Evolutionary conservation across 2,329 filamentous ascomycete species (phyloP).

Genomic region (Colletotrichum orchidophilum): DNA sequence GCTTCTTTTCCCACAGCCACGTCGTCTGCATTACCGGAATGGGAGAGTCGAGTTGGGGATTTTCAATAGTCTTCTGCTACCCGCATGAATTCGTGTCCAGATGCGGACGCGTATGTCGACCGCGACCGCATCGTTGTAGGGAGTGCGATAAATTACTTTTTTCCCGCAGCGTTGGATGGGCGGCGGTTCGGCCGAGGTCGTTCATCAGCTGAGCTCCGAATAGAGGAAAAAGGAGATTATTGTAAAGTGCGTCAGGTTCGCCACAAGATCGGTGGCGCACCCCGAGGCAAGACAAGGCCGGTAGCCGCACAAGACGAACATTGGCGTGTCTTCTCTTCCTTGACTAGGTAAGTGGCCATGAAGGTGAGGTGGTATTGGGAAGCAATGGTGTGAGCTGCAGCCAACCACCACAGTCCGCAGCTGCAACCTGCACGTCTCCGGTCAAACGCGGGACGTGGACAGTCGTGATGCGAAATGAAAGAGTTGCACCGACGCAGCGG

Average conservation of each 20-base stretch:
- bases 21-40: not conserved
- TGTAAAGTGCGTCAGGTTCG: slow-evolving; percentile 16
- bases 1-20: slow-evolving; percentile 3
- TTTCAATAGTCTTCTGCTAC: slow-evolving; percentile 5
- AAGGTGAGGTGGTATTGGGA: not conserved
- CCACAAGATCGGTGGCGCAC: slow-evolving; percentile 27
- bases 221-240: not conserved
- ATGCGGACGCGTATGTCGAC: slow-evolving; percentile 3
- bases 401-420: not conserved
- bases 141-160: slow-evolving; percentile 24
- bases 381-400: not conserved
- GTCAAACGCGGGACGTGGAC: not conserved
- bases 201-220: not conserved
- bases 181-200: slow-evolving; percentile 13
- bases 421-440: not conserved
- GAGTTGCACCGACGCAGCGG: slow-evolving; percentile 18
- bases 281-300: not conserved
- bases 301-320: not conserved
- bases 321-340: not conserved
- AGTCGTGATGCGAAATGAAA: slow-evolving; percentile 18
- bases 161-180: not conserved
- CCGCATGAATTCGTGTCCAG: slow-evolving; percentile 5
- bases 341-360: not conserved
- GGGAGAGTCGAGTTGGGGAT: not conserved
- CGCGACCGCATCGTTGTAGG: not conserved